These are phyloP conservation scores for Allium sativum DNA, from an alignment of 106 monocot species.

Conservation along the genomic window DNA sequence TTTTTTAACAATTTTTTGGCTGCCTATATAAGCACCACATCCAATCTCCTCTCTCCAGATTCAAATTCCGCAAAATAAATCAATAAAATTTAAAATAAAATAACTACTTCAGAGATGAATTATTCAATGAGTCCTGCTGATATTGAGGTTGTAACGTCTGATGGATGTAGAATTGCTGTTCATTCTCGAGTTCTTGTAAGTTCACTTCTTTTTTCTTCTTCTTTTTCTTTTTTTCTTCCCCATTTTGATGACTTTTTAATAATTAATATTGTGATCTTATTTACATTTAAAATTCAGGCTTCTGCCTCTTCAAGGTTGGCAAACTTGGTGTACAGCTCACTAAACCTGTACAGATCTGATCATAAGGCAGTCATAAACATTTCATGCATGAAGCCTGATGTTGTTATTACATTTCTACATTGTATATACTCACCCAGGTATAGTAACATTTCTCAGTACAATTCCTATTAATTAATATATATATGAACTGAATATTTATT, in stretches of 20 bases:
- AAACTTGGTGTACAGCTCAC: conserved; percentile 17
- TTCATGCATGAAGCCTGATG: conserved; percentile 52
- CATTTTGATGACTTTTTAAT: not conserved
- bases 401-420: conserved; percentile 49
- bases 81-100: not conserved
- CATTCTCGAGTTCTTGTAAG: conserved; percentile 45
- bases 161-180: conserved; percentile 39
- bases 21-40: not conserved
- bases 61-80: not conserved
- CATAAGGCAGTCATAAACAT: conserved; percentile 24
- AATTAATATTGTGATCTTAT: not conserved
- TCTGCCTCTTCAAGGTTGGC: conserved; percentile 70
- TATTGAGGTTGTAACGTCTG: conserved; percentile 36
- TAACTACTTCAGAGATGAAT: not conserved
- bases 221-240: not conserved
- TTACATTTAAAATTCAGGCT: conserved; percentile 20
- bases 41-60: not conserved
- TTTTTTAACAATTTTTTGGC: not conserved
- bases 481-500: not conserved
- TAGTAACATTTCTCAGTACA: not conserved
- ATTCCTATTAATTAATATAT: not conserved
- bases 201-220: not conserved
- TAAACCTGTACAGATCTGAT: conserved; percentile 4
- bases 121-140: conserved; percentile 14
- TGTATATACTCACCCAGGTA: conserved; percentile 50